Base-by-base conservation (phyloP, 2,329 filamentous ascomycete genomes). In the Stachybotrys chlorohalonatus region DNA sequence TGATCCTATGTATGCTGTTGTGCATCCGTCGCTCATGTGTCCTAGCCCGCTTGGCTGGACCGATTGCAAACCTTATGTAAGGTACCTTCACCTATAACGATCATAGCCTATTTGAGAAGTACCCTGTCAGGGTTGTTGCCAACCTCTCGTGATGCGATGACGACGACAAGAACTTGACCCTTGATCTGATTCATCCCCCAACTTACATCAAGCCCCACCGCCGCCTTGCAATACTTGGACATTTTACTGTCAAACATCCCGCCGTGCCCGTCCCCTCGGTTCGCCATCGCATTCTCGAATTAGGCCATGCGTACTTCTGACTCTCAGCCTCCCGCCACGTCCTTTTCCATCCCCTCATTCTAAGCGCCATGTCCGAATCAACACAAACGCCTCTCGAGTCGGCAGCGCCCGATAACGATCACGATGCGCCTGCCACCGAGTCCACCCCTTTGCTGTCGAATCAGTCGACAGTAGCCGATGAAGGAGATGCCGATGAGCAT, bases 371-470 rank as follows among this genome's bases (percentile, higher is more conserved):
- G 77, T 63, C 77, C 31, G 68, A 72, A 53, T 64, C 72, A 53
- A 77, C 79, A 63, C 68, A 67, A 57, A 70, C 75, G 24, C 76
- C 75, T 45, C 67, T 81, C 56, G 69, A 79, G 49, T 65, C 71
- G 13, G 63, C 66, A 36, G 65, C 69, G 42, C 61, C 57, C 49
- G 66, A 68, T n/a, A 56, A 61, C 49, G 57, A 62, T 50, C 53
- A 62, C 55, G 17, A 30, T 50, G 53, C 62, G 58, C 17, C 66
- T 60, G 56, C 53, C 11, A 60, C 62, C 47, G 80, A 83, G 60
- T 72, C 75, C n/a, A 77, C 79, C n/a, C 79, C 80, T 16, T 72
- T 83, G 13, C 72, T 83, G 1, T 68, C 70, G 6, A 66, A 62
- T 15, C 57, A 53, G 31, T 52, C 51, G 24, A 16, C 56, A 49